Percentiles rank a stretch among this genome's conserved stretches.
phyloP scores from a whole-genome alignment of 2,329 filamentous ascomycete genomes.

The Phialophora tarda region DNA sequence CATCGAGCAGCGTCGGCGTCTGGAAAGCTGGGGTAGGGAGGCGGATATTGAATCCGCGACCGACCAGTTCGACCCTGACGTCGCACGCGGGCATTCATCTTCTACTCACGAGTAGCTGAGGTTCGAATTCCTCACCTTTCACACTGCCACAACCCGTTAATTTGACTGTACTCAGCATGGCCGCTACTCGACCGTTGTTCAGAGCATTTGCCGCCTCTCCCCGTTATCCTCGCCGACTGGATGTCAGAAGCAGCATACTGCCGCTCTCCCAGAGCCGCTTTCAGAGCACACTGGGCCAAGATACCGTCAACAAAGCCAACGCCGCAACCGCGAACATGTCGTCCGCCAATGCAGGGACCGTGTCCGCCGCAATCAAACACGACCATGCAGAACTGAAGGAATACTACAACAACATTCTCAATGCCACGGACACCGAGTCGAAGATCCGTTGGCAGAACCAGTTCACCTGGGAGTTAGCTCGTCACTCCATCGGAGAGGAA shows the following conservation, averaged over 20 bases:
- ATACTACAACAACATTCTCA: constrained; percentile 53
- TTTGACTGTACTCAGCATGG: not conserved
- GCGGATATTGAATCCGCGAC: not conserved
- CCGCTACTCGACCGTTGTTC: not conserved
- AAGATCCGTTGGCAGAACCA: constrained; percentile 56
- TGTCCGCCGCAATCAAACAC: constrained; percentile 43
- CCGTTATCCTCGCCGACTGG: not conserved
- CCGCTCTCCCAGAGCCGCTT: not conserved
- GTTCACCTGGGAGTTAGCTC: constrained; percentile 60
- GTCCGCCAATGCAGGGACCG: not conserved
- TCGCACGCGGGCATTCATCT: not conserved
- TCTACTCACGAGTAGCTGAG: not conserved
- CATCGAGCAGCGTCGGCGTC: not conserved
- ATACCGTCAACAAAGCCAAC: constrained; percentile 1
- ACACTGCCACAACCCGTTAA: not conserved
- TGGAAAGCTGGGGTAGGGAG: not conserved
- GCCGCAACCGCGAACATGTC: not conserved
- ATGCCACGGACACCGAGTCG: constrained; percentile 50
- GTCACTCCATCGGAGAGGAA: constrained; percentile 59
- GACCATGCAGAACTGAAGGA: constrained; percentile 52
- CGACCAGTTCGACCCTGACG: not conserved
- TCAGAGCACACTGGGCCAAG: not conserved
- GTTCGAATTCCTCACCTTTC: not conserved
- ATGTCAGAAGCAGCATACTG: not conserved
- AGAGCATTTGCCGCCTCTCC: not conserved